A percentile compares a stretch with the other conserved stretches of the same genome.
Conservation (phyloP, 148 eudicot genomes). For the Rhododendron molle region DNA sequence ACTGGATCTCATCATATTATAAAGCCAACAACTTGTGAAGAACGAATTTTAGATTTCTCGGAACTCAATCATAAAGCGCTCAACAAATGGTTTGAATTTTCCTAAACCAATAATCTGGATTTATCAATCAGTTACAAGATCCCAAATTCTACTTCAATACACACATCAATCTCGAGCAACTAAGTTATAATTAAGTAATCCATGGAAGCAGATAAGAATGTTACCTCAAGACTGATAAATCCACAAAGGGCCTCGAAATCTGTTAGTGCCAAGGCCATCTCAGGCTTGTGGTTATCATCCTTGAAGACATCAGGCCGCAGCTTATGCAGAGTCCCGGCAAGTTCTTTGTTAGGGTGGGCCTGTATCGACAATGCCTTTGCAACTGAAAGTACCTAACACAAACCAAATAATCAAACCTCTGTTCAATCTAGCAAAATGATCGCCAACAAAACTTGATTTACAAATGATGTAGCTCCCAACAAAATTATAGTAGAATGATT, state of each 20-base stretch:
- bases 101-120: background rate
- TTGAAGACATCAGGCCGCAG: conserved; percentile 54
- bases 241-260: conserved; percentile 87
- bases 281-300: conserved; percentile 91
- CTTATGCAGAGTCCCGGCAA: conserved; percentile 60
- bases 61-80: background rate
- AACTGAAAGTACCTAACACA: conserved; percentile 73
- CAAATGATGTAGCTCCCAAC: too few species aligned
- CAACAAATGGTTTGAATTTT: background rate
- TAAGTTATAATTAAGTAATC: background rate
- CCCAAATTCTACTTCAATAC: background rate
- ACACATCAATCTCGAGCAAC: background rate
- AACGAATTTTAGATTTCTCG: background rate
- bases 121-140: background rate
- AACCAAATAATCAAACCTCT: background rate
- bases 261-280: conserved; percentile 88
- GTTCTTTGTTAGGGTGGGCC: conserved; percentile 80
- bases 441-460: background rate
- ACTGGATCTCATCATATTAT: background rate
- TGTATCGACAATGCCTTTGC: conserved; percentile 83
- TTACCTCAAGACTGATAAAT: conserved; percentile 63
- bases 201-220: background rate
- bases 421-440: background rate
- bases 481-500: background rate
- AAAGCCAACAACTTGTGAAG: background rate